These are phyloP conservation scores for Wallacemonas collosoma DNA, from an alignment of 208 protist species.

Conservation along the genomic window DNA sequence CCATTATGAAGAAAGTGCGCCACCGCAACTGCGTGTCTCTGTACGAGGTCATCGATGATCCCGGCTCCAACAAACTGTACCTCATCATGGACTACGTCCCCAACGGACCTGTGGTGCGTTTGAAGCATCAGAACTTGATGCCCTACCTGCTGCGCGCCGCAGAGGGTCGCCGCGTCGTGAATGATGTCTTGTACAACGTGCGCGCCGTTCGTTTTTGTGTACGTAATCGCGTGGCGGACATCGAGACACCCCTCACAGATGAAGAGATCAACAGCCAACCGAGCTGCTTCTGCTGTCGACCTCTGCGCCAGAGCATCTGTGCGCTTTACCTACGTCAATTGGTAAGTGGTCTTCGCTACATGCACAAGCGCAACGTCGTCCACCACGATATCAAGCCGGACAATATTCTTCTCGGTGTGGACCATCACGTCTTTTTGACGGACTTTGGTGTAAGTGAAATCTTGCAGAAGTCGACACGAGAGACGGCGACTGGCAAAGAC, in stretches of 20 bases:
- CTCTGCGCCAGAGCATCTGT: slow-evolving; percentile 42
- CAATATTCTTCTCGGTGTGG: slow-evolving; percentile 67
- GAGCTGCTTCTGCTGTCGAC: slow-evolving; percentile 43
- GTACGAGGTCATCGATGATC: slow-evolving; percentile 96
- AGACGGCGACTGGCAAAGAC: not conserved
- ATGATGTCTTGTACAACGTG: slow-evolving; percentile 37
- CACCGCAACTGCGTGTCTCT: slow-evolving; percentile 95
- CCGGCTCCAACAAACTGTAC: slow-evolving; percentile 83
- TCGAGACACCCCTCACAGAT: slow-evolving; percentile 23
- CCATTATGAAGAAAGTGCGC: slow-evolving; percentile 95
- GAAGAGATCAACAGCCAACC: slow-evolving; percentile 32
- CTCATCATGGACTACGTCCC: slow-evolving; percentile 93
- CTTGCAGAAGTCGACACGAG: slow-evolving; percentile 20
- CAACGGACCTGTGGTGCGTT: slow-evolving; percentile 66
- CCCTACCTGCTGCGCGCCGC: slow-evolving; percentile 27
- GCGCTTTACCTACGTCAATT: slow-evolving; percentile 71
- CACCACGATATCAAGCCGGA: slow-evolving; percentile 87
- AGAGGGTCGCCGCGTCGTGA: slow-evolving; percentile 31
- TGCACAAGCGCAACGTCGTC: slow-evolving; percentile 73
- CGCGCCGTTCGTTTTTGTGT: slow-evolving; percentile 42
- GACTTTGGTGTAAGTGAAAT: slow-evolving; percentile 86
- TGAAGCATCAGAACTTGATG: slow-evolving; percentile 40
- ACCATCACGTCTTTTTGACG: slow-evolving; percentile 62
- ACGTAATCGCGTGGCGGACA: slow-evolving; percentile 24
- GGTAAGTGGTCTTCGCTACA: slow-evolving; percentile 70